Evolutionary conservation across 495 filamentous ascomycete species (phyloP), one percentile per base, ranked within the genome.

Genomic region (Aspergillus funiculosus): DNA sequence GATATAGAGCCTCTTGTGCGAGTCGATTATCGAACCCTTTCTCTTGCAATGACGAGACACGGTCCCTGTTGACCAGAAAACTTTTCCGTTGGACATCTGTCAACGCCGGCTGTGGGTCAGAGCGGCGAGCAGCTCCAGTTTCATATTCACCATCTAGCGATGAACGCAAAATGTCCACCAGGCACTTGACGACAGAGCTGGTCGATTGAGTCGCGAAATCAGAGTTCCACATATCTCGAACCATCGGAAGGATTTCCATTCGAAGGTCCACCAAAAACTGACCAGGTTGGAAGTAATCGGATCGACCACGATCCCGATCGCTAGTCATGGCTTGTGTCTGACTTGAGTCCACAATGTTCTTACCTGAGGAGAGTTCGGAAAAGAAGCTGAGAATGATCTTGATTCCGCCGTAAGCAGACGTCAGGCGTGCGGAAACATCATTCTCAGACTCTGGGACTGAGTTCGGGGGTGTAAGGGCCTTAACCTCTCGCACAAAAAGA

Each of bases 261-360:
- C 90, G 80, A 31, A 97, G 67, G 59, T 97, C 92, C 24, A 99
- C 83, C 8, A 95, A 59, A 44, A 97, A 85, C 57, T 97, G 92
- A 5, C 74, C 71, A 5, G 82, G 67, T 11, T 80, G 74, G 54
- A 86, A 89, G 51, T 76, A 78, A 56, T 94, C 85, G 6, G 77
- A 63, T 21, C 74, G 76, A 22, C 75, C 72, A 19, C 71, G 71
- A 15, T 76, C 75, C 38, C 77, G 68, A 17, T 80, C 73, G 22
- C 77, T 73, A 34, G 74, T 59, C 51, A 95, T 74, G 27, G 80
- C 74, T 35, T 76, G 66, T 17, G 83, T 81, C 50, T 83, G 78
- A 34, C 66, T 64, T 3, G 90, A 83, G 13, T 98, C 92, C 5
- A 73, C 69, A 37, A 96, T 79, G 37, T 78, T 76, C 62, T 94